A percentile compares a stretch with the other conserved stretches of the same genome.
phyloP scores from a whole-genome alignment of 169 alveolate genomes.

The Perkinsus olseni region DNA sequence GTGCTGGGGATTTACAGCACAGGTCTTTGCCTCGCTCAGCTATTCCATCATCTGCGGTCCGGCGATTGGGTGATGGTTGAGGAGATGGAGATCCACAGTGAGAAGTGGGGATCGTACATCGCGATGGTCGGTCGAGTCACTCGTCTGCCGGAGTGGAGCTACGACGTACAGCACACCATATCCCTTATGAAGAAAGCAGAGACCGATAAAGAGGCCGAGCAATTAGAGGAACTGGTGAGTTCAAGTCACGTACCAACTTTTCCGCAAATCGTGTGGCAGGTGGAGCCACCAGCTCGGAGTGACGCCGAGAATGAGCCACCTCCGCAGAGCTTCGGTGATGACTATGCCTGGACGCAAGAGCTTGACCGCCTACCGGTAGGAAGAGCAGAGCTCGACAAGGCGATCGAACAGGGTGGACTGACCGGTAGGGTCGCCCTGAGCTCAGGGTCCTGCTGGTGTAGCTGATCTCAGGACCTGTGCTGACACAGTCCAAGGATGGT shows the following conservation, averaged over 20 bases:
- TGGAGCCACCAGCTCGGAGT: neutral
- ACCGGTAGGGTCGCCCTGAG: neutral
- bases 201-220: neutral
- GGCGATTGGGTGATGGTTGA: neutral
- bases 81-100: neutral
- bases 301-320: neutral
- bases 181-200: neutral
- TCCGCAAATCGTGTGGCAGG: neutral
- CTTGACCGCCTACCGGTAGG: neutral
- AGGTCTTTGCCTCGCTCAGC: too few species aligned
- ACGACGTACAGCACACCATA: neutral
- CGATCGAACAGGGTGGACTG: neutral
- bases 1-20: too few species aligned
- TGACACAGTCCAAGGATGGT: neutral
- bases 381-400: neutral
- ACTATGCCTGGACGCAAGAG: neutral
- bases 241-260: neutral
- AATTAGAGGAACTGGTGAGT: neutral
- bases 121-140: neutral
- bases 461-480: neutral
- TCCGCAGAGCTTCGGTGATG: neutral
- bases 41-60: neutral
- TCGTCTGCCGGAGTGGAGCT: neutral
- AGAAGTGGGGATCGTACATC: neutral
- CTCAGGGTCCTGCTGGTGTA: neutral